Evolutionary conservation across 441 rosid genomes (phyloP), one percentile per base, ranked within the genome.

Genomic region (Jatropha multifida): DNA sequence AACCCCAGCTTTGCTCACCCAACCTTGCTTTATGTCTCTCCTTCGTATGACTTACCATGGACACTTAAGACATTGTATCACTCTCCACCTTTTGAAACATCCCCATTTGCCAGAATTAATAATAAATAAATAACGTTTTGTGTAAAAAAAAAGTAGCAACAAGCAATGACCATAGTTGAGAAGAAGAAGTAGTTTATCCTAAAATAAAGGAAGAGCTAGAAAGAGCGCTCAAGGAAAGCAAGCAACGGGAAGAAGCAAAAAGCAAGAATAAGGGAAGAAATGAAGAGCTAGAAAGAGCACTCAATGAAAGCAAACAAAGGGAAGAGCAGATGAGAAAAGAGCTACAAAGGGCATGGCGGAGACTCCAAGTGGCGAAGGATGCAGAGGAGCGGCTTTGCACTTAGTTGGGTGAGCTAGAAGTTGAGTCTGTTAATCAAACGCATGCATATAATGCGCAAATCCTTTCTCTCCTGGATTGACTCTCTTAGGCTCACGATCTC

Each of bases 361-460:
- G 91, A 72, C 81, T 93, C 11, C 76, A 88, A 52, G 85, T 90
- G 74, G 93, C 91, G 4, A 97, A 90, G 87, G 97, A 92, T 83
- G 93, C 91, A 4, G 97, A 90, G 87, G 97, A 92, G 83, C 79
- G 87, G 74, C 80, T 77, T 64, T 90, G 97, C 79, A 81, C 88
- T 14, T 94, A 89, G 87, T 89, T 92, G 0, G 96, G 97, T 0
- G 96, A 92, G 80, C 87, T 92, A 4, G 97, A 92, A 82, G 96
- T 93, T 0, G 96, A 92, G 84, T 85, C 94, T n/a, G 83, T 89
- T 26, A 74, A 79, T 65, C 89, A 88, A 61, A 97, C 93, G 12
- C 92, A 94, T 77, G 92, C 72, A n/a, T 86, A 89, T 69, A 88
- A 84, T 65, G 84, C 89, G 23, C 92, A 89, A 12, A 82, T 92